Base-by-base conservation (phyloP, 768 basidiomycete species). In the Suillus luteus region DNA sequence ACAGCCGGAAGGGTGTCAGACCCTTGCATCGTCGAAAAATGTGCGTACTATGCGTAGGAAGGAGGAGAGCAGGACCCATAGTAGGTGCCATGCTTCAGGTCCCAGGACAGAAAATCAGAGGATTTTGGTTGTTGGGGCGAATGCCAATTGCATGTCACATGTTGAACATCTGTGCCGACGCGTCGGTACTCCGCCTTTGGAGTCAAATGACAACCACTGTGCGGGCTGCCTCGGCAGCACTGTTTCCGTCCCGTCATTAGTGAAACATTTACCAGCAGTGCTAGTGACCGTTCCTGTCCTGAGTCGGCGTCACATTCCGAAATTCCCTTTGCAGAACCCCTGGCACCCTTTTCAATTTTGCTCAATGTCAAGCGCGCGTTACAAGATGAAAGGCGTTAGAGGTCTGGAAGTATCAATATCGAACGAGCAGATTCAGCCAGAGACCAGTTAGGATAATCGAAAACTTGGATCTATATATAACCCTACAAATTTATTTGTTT, bases 21-120 rank as follows among this genome's bases (percentile, higher is more conserved):
- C 62, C 38, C 12, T 55, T 48, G 40, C 11, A 62, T 33, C 65
- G 62, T 46, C 59, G 24, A 24, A 66, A 59, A 49, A 63, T 51
- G n/a, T 24, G 59, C 31, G 59, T n/a, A 40, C 65, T 40, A 19
- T 57, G 40, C 62, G 60, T 63, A 51, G 55, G 65, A 5, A 66
- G 48, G 55, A 54, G 60, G 5, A 64, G 40, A 31, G 65, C 38
- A 44, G 59, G 46, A 37, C 55, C 43, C 66, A 64, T 62, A 35
- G 27, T 62, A 35, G 27, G 35, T 8, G 27, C 27, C 55, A 62
- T 12, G 14, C 40, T 51, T 31, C 35, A 51, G 52, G 55, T 24
- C 43, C 46, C 22, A 48, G 48, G 48, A 24, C 22, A 35, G 17
- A 12, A 33, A 62, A 62, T 48, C 24, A 43, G 46, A 24, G 58